Evolutionary conservation across 2,329 filamentous ascomycete genomes (phyloP).

Genomic region (Aspergillus bombycis): DNA sequence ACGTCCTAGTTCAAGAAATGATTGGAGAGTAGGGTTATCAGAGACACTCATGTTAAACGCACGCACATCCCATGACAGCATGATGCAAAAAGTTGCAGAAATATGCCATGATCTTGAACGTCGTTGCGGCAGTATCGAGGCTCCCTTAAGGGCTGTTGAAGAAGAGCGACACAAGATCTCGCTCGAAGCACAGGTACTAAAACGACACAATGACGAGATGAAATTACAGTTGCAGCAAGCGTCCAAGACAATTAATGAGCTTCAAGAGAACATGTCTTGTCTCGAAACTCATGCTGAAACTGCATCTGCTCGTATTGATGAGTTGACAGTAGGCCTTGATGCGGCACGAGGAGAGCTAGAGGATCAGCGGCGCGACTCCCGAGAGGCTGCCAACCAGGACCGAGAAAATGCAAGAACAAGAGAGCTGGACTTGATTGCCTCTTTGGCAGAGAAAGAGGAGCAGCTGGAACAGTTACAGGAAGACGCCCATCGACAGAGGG

Average conservation of each 20-base stretch:
- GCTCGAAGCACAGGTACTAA: conserved; percentile 40
- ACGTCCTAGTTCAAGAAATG: conserved; percentile 34
- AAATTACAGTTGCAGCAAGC: conserved; percentile 41
- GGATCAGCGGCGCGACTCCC: conserved; percentile 36
- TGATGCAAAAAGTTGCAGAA: conserved; percentile 54
- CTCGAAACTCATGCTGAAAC: conserved; percentile 41
- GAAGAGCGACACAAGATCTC: conserved; percentile 38
- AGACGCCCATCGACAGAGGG: conserved; percentile 30
- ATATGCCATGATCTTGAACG: conserved; percentile 60
- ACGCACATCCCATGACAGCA: conserved; percentile 48
- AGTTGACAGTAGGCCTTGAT: conserved; percentile 38
- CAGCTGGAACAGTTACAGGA: conserved; percentile 47
- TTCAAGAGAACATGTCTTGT: conserved; percentile 46
- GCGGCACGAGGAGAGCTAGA: conserved; percentile 41
- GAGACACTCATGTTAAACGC: conserved; percentile 49
- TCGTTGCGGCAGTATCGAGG: conserved; percentile 59
- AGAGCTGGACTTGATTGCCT: conserved; percentile 49
- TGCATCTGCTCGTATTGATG: conserved; percentile 41
- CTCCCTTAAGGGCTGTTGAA: conserved; percentile 51
- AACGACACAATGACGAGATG: conserved; percentile 39
- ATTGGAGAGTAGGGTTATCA: conserved; percentile 55
- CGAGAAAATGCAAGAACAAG: conserved; percentile 35
- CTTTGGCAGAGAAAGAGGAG: conserved; percentile 50
- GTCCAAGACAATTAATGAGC: conserved; percentile 37
- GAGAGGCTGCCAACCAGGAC: conserved; percentile 30